Evolutionary conservation across 331 rosid species (phyloP).

Genomic region (Malus hybrid): DNA sequence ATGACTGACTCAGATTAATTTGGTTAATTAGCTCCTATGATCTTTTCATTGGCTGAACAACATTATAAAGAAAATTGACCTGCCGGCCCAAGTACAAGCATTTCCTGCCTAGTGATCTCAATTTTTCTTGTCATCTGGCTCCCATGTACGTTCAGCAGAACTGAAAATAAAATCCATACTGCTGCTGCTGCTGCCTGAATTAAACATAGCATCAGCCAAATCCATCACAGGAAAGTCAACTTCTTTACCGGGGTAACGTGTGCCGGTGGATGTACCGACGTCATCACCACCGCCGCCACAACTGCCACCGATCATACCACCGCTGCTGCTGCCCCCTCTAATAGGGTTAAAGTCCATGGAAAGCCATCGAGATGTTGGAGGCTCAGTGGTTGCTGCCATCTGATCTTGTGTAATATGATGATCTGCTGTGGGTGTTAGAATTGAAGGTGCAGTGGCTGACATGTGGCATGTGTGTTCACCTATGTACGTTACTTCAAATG

Average conservation of each 20-base stretch:
- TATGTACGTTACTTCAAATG: conserved; percentile 47
- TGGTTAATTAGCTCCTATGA: not conserved
- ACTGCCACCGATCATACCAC: not conserved
- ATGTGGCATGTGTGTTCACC: conserved; percentile 56
- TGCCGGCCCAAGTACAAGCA: not conserved
- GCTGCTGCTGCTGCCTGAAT: conserved; percentile 42
- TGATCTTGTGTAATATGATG: conserved; percentile 10
- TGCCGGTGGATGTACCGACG: conserved; percentile 20
- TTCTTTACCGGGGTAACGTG: conserved; percentile 12
- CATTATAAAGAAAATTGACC: not conserved
- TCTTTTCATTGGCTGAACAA: not conserved
- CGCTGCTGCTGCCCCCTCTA: not conserved
- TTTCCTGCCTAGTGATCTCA: not conserved
- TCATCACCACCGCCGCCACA: not conserved
- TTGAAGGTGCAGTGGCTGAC: conserved; percentile 78
- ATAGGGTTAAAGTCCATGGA: conserved; percentile 21
- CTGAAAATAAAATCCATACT: conserved; percentile 58
- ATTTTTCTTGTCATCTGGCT: conserved; percentile 32
- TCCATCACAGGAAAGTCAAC: conserved; percentile 44
- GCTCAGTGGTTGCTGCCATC: not conserved
- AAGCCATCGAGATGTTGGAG: conserved; percentile 33
- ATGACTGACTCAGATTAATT: not conserved
- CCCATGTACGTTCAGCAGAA: conserved; percentile 18
- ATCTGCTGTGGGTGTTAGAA: conserved; percentile 4
- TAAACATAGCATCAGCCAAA: conserved; percentile 62